Evolutionary conservation across 2,329 filamentous ascomycete genomes (phyloP).

Genomic region (Fusarium concolor): DNA sequence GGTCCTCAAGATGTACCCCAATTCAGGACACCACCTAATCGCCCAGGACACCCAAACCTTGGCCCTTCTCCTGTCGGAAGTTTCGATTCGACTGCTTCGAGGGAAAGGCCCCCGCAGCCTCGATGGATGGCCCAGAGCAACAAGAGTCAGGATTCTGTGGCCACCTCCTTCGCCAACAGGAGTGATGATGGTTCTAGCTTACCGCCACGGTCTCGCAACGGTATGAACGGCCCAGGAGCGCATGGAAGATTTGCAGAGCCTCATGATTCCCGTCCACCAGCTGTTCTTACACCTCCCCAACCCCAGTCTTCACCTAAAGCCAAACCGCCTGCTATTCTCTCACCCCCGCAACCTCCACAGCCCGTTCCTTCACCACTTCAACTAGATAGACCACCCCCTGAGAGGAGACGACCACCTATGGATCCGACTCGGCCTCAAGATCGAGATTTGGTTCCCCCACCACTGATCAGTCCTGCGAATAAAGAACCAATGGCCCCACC

Average conservation of each 20-base stretch:
- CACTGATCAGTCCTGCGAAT: conserved; percentile 63
- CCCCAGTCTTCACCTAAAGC: conserved; percentile 43
- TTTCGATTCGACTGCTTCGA: conserved; percentile 59
- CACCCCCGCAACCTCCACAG: conserved; percentile 43
- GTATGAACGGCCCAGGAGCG: conserved; percentile 55
- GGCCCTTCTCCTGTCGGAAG: conserved; percentile 63
- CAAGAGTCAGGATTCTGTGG: conserved; percentile 69
- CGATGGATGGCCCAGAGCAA: conserved; percentile 63
- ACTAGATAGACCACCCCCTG: conserved; percentile 64
- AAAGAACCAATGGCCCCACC: conserved; percentile 61
- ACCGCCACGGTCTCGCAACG: conserved; percentile 66
- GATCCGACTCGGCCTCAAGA: conserved; percentile 67
- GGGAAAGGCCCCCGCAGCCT: conserved; percentile 57
- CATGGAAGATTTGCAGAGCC: conserved; percentile 55
- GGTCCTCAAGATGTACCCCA: conserved; percentile 44
- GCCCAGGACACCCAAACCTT: conserved; percentile 55
- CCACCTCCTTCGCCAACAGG: conserved; percentile 57
- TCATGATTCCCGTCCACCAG: conserved; percentile 31
- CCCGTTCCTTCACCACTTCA: conserved; percentile 43
- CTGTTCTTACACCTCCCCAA: conserved; percentile 39
- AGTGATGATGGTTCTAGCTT: conserved; percentile 65
- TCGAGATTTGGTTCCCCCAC: conserved; percentile 68
- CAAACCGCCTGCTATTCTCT: conserved; percentile 37
- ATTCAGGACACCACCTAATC: conserved; percentile 46
- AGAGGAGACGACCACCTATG: conserved; percentile 75